Conservation (phyloP, 2,329 filamentous ascomycete genomes). For the Aschersonia sp. region DNA sequence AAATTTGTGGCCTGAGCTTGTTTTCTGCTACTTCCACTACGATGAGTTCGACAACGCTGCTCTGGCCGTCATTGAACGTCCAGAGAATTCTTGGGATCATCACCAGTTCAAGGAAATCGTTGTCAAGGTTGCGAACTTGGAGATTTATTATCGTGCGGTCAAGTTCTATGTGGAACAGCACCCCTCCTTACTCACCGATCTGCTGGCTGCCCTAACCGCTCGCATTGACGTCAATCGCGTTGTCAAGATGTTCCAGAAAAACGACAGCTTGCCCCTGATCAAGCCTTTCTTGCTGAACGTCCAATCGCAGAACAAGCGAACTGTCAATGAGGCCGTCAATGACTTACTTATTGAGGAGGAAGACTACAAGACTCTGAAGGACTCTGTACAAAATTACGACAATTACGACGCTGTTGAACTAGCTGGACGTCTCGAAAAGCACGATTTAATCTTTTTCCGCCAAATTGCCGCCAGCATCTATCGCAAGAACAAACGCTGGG, state of each 20-base stretch:
- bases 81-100: slow-evolving; percentile 97
- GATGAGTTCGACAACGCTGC: slow-evolving; percentile 97
- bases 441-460: slow-evolving; percentile 97
- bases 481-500: slow-evolving; percentile 99
- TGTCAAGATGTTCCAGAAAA: slow-evolving; percentile 98
- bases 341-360: slow-evolving; percentile 97
- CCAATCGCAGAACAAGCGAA: slow-evolving; percentile 93
- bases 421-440: slow-evolving; percentile 85
- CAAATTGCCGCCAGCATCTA: slow-evolving; percentile 98
- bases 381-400: slow-evolving; percentile 97
- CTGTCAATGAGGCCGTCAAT: slow-evolving; percentile 96
- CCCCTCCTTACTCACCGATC: slow-evolving; percentile 86
- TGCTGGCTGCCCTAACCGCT: slow-evolving; percentile 80
- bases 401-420: slow-evolving; percentile 96
- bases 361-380: slow-evolving; percentile 95
- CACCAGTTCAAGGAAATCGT: slow-evolving; percentile 99
- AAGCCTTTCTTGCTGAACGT: slow-evolving; percentile 98
- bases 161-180: slow-evolving; percentile 98
- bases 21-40: slow-evolving; percentile 97
- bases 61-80: slow-evolving; percentile 93
- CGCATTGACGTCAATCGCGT: slow-evolving; percentile 97
- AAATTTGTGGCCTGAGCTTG: slow-evolving; percentile 91
- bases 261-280: slow-evolving; percentile 93
- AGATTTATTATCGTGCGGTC: slow-evolving; percentile 96
- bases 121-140: slow-evolving; percentile 93